phyloP scores from a whole-genome alignment of 192 early-diverging fungal species.

The Entomortierella beljakovae region DNA sequence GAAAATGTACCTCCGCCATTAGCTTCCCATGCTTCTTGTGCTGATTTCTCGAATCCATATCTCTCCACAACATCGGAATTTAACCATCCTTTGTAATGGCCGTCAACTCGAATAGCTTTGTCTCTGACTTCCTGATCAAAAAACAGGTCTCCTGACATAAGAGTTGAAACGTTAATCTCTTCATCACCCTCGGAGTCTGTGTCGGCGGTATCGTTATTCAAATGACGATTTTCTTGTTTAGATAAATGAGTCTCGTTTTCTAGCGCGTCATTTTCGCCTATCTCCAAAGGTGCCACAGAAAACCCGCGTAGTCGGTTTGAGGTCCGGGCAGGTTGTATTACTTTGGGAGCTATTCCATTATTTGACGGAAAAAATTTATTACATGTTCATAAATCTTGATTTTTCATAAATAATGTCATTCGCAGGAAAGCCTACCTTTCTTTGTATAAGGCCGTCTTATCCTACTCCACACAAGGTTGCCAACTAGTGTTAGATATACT shows the following conservation, averaged over 20 bases:
- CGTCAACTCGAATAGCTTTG: slow-evolving; percentile 67
- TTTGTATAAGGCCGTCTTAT: too few species aligned
- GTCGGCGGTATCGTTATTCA: not conserved
- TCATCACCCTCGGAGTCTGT: slow-evolving; percentile 36
- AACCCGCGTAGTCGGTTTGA: slow-evolving; percentile 55
- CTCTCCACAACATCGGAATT: slow-evolving; percentile 66
- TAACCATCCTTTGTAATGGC: slow-evolving; percentile 76
- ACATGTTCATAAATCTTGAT: not conserved
- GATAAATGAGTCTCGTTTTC: too few species aligned
- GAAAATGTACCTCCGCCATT: slow-evolving; percentile 82
- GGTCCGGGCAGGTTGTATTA: slow-evolving; percentile 23
- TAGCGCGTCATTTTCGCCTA: slow-evolving; percentile 33
- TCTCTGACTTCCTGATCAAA: slow-evolving; percentile 61
- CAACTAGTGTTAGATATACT: too few species aligned
- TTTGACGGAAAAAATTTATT: not conserved
- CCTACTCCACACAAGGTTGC: too few species aligned
- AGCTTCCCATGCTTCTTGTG: slow-evolving; percentile 77
- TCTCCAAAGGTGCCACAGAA: slow-evolving; percentile 12
- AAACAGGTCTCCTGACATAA: slow-evolving; percentile 66
- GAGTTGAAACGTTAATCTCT: slow-evolving; percentile 34
- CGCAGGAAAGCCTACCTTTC: not conserved
- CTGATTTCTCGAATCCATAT: slow-evolving; percentile 67
- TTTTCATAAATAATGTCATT: not conserved
- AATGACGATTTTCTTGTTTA: too few species aligned
- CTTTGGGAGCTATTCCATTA: slow-evolving; percentile 19